These are phyloP conservation scores for Petunia secreta DNA, from an alignment of 257 asterid genomes.

Conservation along the genomic window DNA sequence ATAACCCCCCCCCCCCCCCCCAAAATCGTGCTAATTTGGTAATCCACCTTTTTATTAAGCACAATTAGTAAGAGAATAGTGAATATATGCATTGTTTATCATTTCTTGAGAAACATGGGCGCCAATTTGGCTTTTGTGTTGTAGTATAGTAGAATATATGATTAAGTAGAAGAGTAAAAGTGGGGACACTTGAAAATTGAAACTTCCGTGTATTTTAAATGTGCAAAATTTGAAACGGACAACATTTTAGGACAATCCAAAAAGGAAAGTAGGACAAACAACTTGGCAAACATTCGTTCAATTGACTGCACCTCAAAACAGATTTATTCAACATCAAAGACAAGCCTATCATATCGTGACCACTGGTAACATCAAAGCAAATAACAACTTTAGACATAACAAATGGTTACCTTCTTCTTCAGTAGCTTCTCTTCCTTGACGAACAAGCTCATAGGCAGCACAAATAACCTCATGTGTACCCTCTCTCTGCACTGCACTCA, in stretches of 20 bases:
- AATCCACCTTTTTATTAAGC: conserved; percentile 15
- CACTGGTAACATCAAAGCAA: not conserved
- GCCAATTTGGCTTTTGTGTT: not conserved
- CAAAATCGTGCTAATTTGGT: not conserved
- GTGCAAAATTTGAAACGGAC: not conserved
- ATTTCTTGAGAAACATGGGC: conserved; percentile 12
- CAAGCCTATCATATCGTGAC: not conserved
- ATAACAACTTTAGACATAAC: not conserved
- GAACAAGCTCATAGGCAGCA: conserved; percentile 73
- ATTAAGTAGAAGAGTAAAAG: conserved; percentile 9
- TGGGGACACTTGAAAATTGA: not conserved
- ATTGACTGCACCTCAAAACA: not conserved
- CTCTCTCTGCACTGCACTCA: conserved; percentile 80
- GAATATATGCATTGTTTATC: not conserved
- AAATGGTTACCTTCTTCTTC: conserved; percentile 57
- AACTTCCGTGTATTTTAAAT: not conserved
- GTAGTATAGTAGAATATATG: not conserved
- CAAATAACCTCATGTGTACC: conserved; percentile 84
- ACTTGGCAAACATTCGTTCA: not conserved
- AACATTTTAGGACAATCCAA: conserved; percentile 12
- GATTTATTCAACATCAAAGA: not conserved
- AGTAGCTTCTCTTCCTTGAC: conserved; percentile 37
- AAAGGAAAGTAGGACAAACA: not conserved
- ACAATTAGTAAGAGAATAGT: not conserved
- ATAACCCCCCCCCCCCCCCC: not conserved